phyloP scores from a whole-genome alignment of 805 yeast species.

The Middelhovenomyces tepae region DNA sequence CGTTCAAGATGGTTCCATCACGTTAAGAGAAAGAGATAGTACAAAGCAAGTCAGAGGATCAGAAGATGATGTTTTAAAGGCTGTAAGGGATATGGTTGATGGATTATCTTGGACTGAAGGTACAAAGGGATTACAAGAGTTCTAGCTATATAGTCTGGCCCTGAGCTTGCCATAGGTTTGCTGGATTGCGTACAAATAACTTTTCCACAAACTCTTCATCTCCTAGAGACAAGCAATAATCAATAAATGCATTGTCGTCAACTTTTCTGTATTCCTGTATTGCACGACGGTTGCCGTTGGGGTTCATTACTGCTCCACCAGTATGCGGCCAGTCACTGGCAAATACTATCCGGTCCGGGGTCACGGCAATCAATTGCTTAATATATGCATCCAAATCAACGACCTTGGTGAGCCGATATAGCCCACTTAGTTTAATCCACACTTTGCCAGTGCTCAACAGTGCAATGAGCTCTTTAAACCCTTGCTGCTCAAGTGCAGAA shows the following conservation, averaged over 20 bases:
- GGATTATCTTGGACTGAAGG: constrained; percentile 82
- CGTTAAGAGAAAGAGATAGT: constrained; percentile 94
- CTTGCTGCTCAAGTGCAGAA: too few relatives aligned
- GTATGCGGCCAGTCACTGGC: constrained; percentile 11
- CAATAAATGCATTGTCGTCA: constrained; percentile 3
- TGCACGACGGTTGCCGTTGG: too few relatives aligned
- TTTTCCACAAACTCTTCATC: constrained; percentile 4
- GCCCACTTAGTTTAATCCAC: too few relatives aligned
- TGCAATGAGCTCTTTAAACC: too few relatives aligned
- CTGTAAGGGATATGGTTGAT: constrained; percentile 66
- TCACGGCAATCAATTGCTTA: constrained; percentile 3
- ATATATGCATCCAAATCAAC: constrained; percentile 3
- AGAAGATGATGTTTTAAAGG: constrained; percentile 54
- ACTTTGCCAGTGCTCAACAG: too few relatives aligned
- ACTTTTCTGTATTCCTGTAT: too few relatives aligned
- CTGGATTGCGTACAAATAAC: constrained; percentile 8
- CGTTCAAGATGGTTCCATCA: constrained; percentile 75
- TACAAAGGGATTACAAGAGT: too few relatives aligned
- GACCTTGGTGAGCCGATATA: too few relatives aligned
- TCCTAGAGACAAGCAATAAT: constrained; percentile 7
- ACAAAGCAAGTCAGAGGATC: constrained; percentile 95
- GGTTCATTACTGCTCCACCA: too few relatives aligned
- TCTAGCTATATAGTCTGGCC: too few relatives aligned
- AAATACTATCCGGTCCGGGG: constrained; percentile 9
- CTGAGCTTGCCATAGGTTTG: constrained; percentile 6